Percentiles rank a stretch among this genome's conserved stretches.
phyloP scores from a whole-genome alignment of 2,329 filamentous ascomycete genomes.

The Aspergillus sp. region DNA sequence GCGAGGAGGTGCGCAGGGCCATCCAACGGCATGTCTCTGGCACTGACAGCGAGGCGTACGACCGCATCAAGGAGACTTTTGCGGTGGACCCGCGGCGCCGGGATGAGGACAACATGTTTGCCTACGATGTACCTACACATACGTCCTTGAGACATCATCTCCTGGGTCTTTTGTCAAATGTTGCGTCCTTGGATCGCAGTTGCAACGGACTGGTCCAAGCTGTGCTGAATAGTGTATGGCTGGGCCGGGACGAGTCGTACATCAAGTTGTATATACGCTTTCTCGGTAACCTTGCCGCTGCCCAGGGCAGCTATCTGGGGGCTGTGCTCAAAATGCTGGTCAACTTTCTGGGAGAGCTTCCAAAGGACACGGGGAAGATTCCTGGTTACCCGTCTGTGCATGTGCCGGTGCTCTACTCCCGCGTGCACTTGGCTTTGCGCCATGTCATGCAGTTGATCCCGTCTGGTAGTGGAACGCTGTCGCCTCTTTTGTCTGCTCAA shows the following conservation, averaged over 20 bases:
- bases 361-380: conserved; percentile 55
- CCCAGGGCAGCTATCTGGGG: conserved; percentile 76
- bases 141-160: conserved; percentile 60
- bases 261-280: conserved; percentile 59
- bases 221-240: conserved; percentile 61
- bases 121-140: conserved; percentile 53
- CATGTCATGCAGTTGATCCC: conserved; percentile 81
- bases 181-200: conserved; percentile 57
- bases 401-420: conserved; percentile 66
- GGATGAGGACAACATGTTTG: conserved; percentile 34
- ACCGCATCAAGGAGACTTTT: conserved; percentile 58
- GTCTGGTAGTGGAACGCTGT: conserved; percentile 70
- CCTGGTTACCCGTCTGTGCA: conserved; percentile 60
- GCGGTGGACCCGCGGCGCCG: conserved; percentile 47
- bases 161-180: conserved; percentile 59
- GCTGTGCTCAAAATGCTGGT: conserved; percentile 79
- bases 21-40: conserved; percentile 55
- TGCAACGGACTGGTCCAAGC: conserved; percentile 62
- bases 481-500: conserved; percentile 64
- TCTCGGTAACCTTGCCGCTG: conserved; percentile 69
- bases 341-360: conserved; percentile 69
- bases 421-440: conserved; percentile 74
- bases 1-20: conserved; percentile 62
- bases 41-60: conserved; percentile 59
- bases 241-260: conserved; percentile 63